Base-by-base conservation (phyloP, 345 rosid genomes). In the Nephelium lappaceum region DNA sequence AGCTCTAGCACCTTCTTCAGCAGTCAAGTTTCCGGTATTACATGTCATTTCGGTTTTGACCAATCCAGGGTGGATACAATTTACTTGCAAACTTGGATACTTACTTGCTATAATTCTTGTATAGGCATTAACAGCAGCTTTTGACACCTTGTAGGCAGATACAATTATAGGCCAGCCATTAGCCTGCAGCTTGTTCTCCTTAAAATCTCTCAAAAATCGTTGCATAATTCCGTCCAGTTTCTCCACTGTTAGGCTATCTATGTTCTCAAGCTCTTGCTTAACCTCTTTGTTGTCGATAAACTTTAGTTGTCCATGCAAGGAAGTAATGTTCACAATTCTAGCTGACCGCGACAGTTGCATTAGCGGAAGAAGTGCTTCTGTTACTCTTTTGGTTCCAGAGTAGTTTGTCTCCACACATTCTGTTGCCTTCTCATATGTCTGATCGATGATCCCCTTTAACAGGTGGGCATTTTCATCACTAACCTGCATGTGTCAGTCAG, bases 361-460 rank as follows among this genome's bases (percentile, higher is more conserved):
- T 39, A 74, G 69, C 8, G 81, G 80, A 57, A 80, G 45, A 23
- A 80, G 73, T 18, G 62, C 79, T 36, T 42, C 69, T 8, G 79
- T 81, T 71, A 78, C 69, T 23, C 36, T 47, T 42, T 74, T 84
- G 47, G 77, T 53, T 58, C 81, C 84, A 23, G 66, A 74, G 75
- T 77, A 84, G 63, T 80, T 83, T 16, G 78, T 83, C 41, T 76
- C 72, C 19, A 74, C 39, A 67, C 81, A 77, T 21, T 73, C 51
- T 57, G 58, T 63, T 67, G 85, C 71, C 11, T 24, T 27, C 69
- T 80, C 81, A 38, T 64, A 67, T 5, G 79, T 80, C 73, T 77
- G 78, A 41, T 51, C 36, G 16, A 79, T 0, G 4, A 75, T 45
- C 38, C 69, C 70, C 12, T 36, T 72, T 2, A 42, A 62, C 41